Conservation (phyloP, 2,329 filamentous ascomycete genomes). For the Kalaharituber pfeilii region DNA sequence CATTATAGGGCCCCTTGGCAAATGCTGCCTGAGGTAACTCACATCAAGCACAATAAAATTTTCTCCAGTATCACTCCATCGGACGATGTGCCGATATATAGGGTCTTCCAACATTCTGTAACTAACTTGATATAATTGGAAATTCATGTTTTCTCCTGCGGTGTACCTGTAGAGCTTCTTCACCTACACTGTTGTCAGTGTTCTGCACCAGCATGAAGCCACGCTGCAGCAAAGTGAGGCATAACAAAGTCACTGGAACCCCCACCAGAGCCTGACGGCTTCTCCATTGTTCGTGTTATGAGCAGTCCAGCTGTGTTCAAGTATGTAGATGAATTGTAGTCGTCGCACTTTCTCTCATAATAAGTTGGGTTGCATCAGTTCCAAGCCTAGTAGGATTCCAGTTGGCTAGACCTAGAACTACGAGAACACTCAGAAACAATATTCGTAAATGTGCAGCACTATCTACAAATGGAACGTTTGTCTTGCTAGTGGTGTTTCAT, state of each 20-base stretch:
- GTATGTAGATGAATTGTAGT: too few species aligned
- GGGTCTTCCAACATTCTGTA: constrained; percentile 89
- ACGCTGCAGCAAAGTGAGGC: constrained; percentile 10
- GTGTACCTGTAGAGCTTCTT: constrained; percentile 94
- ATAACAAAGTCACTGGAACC: constrained; percentile 19
- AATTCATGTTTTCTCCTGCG: neutral
- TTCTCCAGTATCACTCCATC: constrained; percentile 88
- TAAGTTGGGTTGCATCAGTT: too few species aligned
- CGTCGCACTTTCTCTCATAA: too few species aligned
- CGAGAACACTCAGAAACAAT: too few species aligned
- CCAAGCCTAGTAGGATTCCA: too few species aligned
- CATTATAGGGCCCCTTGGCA: constrained; percentile 15
- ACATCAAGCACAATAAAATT: constrained; percentile 97
- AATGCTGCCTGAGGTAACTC: constrained; percentile 25
- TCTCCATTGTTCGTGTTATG: neutral
- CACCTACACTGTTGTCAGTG: constrained; percentile 42
- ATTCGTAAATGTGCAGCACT: too few species aligned
- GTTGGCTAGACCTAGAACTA: too few species aligned
- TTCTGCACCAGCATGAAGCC: constrained; percentile 17
- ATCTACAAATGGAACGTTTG: too few species aligned
- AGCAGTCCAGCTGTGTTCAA: neutral
- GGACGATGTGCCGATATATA: constrained; percentile 75
- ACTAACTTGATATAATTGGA: constrained; percentile 10
- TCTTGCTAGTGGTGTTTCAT: too few species aligned
- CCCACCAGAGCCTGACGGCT: constrained; percentile 17